Evolutionary conservation across 306 rosid genomes (phyloP).

Genomic region (Gynostemma pentaphyllum): DNA sequence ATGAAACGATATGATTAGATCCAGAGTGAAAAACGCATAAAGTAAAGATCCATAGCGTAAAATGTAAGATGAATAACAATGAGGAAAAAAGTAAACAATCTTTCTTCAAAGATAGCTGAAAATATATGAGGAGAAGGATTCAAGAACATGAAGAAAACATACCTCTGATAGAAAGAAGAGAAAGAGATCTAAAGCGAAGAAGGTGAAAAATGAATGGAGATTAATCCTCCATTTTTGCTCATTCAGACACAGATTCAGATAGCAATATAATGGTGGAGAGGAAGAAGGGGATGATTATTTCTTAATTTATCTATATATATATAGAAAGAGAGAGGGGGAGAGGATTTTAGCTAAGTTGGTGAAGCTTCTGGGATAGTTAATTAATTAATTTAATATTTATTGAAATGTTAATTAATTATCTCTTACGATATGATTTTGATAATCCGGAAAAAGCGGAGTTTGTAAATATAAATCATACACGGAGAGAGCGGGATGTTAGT

Average conservation of each 20-base stretch:
- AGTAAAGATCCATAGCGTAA: background rate
- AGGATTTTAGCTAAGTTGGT: background rate
- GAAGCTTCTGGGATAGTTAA: background rate
- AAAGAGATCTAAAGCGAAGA: slow-evolving; percentile 5
- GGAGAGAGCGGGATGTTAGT: no score
- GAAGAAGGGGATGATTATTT: background rate
- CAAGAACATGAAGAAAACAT: no score
- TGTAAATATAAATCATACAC: no score
- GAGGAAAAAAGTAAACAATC: background rate
- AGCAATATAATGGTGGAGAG: slow-evolving; percentile 1
- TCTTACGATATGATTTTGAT: background rate
- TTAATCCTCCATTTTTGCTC: slow-evolving; percentile 5
- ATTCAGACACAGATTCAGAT: background rate
- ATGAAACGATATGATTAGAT: background rate
- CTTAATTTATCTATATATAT: no score
- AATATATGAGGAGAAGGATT: no score
- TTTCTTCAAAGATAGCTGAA: background rate
- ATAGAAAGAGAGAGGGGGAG: background rate
- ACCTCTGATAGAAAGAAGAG: background rate
- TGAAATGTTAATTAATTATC: background rate
- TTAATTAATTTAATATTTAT: background rate
- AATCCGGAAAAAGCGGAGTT: background rate
- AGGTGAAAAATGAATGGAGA: background rate
- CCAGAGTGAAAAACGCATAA: background rate
- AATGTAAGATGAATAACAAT: background rate